phyloP scores from a whole-genome alignment of 2,329 filamentous ascomycete species.

The Hyphodiscus sp. region DNA sequence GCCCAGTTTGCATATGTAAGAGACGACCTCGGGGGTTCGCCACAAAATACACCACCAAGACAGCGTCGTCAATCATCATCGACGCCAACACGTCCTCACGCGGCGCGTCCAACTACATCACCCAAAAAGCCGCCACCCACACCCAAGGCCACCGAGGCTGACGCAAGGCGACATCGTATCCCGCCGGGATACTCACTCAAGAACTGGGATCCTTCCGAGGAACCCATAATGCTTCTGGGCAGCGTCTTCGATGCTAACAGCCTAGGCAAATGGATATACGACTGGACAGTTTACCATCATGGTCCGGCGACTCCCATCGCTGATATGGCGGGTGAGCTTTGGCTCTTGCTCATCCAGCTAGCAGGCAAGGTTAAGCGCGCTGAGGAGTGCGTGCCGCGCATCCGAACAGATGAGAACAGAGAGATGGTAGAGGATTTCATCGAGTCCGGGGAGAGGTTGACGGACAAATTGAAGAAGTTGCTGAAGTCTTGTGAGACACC shows the following conservation, averaged over 20 bases:
- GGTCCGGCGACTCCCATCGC: constrained; percentile 76
- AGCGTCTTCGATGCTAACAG: constrained; percentile 98
- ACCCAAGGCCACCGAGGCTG: constrained; percentile 49
- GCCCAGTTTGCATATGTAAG: constrained; percentile 25
- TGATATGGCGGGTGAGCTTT: constrained; percentile 89
- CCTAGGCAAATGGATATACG: constrained; percentile 98
- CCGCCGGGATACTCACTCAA: constrained; percentile 89
- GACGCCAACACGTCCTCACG: constrained; percentile 26
- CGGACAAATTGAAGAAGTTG: constrained; percentile 75
- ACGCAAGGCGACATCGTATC: constrained; percentile 64
- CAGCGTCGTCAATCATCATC: constrained; percentile 26
- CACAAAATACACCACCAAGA: constrained; percentile 22
- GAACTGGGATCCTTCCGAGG: constrained; percentile 95
- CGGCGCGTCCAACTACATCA: constrained; percentile 19
- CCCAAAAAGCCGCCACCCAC: constrained; percentile 31
- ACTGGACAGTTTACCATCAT: constrained; percentile 94
- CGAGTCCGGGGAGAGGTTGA: constrained; percentile 79
- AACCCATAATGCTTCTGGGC: constrained; percentile 87
- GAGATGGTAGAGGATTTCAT: constrained; percentile 89
- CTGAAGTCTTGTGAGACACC: constrained; percentile 88
- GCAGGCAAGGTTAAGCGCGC: constrained; percentile 90
- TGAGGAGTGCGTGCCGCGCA: constrained; percentile 67
- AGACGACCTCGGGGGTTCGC: constrained; percentile 24
- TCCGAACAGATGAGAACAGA: constrained; percentile 65
- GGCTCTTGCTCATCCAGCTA: constrained; percentile 89